These are phyloP conservation scores for Hypoxylon cercidicola DNA, from an alignment of 495 filamentous ascomycete genomes.

Conservation along the genomic window DNA sequence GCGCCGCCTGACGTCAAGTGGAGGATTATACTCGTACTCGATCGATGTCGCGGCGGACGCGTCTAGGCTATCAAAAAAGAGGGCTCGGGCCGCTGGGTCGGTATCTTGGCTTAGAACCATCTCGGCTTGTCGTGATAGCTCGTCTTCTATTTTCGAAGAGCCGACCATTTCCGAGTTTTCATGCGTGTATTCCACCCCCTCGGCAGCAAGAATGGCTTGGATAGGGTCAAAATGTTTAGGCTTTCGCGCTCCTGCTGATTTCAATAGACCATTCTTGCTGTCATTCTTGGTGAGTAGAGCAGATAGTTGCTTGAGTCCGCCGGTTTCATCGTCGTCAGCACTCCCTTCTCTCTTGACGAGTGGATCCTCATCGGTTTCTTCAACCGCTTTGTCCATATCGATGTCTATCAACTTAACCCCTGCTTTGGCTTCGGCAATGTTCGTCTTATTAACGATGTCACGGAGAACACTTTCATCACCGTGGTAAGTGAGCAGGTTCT, in stretches of 20 bases:
- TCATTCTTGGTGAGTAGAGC: constrained; percentile 70
- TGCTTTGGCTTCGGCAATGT: constrained; percentile 89
- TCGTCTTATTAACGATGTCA: constrained; percentile 97
- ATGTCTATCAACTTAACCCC: constrained; percentile 83
- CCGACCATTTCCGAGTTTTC: constrained; percentile 97
- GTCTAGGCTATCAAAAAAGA: constrained; percentile 51
- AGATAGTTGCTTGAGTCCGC: constrained; percentile 81
- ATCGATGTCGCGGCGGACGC: constrained; percentile 44
- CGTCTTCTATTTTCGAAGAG: constrained; percentile 83
- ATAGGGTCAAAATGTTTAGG: constrained; percentile 74
- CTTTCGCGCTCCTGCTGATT: constrained; percentile 45
- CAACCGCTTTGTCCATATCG: constrained; percentile 70
- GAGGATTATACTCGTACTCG: constrained; percentile 78
- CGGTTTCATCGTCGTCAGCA: constrained; percentile 62
- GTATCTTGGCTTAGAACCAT: constrained; percentile 65
- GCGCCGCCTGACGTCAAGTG: constrained; percentile 74
- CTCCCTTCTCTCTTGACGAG: constrained; percentile 56
- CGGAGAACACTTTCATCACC: constrained; percentile 81
- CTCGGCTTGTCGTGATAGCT: constrained; percentile 78
- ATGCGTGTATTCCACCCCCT: constrained; percentile 95
- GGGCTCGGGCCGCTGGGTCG: constrained; percentile 44
- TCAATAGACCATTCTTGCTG: constrained; percentile 48
- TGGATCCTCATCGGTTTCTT: constrained; percentile 58
- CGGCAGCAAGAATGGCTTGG: constrained; percentile 86
- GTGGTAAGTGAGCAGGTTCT: constrained; percentile 87